Conservation (phyloP, 1,284 basidiomycete genomes). For the Apiotrichum akiyoshidainum region DNA sequence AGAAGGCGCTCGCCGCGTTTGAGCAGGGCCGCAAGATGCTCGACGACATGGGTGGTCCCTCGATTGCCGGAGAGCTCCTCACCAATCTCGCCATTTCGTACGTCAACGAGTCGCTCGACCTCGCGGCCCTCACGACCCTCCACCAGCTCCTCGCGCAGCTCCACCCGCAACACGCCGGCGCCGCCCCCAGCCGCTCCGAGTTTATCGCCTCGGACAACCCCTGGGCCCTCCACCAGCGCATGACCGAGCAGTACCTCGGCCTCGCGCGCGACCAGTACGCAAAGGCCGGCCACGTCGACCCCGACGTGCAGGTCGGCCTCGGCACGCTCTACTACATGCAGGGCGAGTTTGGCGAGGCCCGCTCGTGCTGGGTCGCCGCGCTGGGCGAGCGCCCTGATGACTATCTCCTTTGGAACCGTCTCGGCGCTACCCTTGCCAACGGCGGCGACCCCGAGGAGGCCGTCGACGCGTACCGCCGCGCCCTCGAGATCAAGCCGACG, state of each 20-base stretch:
- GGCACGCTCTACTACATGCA: constrained; percentile 88
- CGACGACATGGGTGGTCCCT: constrained; percentile 59
- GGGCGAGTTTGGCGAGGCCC: constrained; percentile 53
- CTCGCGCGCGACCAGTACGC: constrained; percentile 76
- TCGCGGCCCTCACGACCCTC: constrained; percentile 81
- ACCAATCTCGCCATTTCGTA: constrained; percentile 92
- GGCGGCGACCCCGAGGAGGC: constrained; percentile 93
- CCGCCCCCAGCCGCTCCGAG: constrained; percentile 31
- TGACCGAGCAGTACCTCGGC: constrained; percentile 79
- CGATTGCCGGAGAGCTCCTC: constrained; percentile 71
- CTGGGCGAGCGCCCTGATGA: constrained; percentile 76
- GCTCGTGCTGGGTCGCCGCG: constrained; percentile 86
- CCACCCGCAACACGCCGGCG: constrained; percentile 63
- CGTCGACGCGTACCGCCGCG: constrained; percentile 88
- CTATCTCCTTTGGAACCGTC: constrained; percentile 92
- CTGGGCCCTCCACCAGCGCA: constrained; percentile 79
- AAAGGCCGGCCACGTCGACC: constrained; percentile 66
- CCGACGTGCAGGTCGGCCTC: constrained; percentile 89
- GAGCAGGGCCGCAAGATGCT: constrained; percentile 71
- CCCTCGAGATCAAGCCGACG: constrained; percentile 86
- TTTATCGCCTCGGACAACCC: constrained; percentile 55
- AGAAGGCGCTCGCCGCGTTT: constrained; percentile 56
- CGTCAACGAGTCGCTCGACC: constrained; percentile 92
- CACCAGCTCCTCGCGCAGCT: constrained; percentile 78
- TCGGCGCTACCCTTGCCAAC: constrained; percentile 94